phyloP scores from a whole-genome alignment of 83 land plant genomes.

The Picea abies region DNA sequence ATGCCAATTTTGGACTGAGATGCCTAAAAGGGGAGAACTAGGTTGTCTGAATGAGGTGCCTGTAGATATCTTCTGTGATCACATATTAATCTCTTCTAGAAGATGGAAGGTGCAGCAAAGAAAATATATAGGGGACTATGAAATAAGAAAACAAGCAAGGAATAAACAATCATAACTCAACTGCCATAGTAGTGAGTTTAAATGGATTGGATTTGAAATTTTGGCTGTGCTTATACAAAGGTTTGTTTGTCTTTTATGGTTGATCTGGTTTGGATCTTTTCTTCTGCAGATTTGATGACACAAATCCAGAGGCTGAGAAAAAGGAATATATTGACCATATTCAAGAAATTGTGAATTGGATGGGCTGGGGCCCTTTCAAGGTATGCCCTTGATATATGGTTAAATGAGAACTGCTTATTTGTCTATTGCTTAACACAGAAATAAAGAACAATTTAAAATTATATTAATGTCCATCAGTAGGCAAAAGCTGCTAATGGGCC shows the following conservation, averaged over 20 bases:
- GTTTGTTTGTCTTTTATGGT: neutral
- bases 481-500: neutral
- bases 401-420: neutral
- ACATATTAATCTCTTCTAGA: too few relatives aligned
- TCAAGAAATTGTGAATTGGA: slow-evolving; percentile 89
- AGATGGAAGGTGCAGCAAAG: too few relatives aligned
- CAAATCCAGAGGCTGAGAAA: slow-evolving; percentile 99
- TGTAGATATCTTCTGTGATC: too few relatives aligned
- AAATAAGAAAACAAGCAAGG: too few relatives aligned
- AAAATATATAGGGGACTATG: too few relatives aligned
- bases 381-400: slow-evolving; percentile 23
- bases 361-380: slow-evolving; percentile 99
- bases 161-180: too few relatives aligned
- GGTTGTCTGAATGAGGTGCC: too few relatives aligned
- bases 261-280: neutral
- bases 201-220: neutral
- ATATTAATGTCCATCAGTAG: too few relatives aligned
- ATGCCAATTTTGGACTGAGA: too few relatives aligned
- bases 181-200: neutral
- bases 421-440: neutral
- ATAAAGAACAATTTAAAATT: too few relatives aligned
- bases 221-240: neutral
- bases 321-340: slow-evolving; percentile 99
- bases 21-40: too few relatives aligned
- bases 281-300: slow-evolving; percentile 87